Evolutionary conservation across 371 early-diverging fungal species (phyloP).

Genomic region (Batkoa obscura): DNA sequence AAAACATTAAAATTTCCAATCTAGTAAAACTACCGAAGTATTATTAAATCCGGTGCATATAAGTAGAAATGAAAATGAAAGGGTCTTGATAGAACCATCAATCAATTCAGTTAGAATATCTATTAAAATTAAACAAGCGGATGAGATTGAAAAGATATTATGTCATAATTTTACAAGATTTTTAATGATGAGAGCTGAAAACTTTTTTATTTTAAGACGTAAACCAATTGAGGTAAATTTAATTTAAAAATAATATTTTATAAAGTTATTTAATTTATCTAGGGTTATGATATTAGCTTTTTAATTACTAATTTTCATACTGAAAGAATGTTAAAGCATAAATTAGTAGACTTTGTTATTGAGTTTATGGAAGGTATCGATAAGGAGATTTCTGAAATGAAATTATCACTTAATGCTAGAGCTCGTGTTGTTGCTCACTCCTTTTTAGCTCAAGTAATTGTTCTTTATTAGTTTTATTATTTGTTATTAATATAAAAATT

Average conservation of each 20-base stretch:
- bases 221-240: constrained; percentile 62
- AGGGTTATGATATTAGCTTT: constrained; percentile 92
- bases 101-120: constrained; percentile 87
- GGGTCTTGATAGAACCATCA: constrained; percentile 78
- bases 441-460: constrained; percentile 30
- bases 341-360: constrained; percentile 92
- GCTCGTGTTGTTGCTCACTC: constrained; percentile 88
- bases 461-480: background rate
- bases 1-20: background rate
- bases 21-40: constrained; percentile 56
- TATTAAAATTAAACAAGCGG: constrained; percentile 94
- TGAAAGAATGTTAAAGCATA: constrained; percentile 93
- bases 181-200: constrained; percentile 91
- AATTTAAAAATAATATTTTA: background rate
- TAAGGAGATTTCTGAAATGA: constrained; percentile 97
- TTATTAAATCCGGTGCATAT: constrained; percentile 77
- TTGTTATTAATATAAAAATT: background rate
- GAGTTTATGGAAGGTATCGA: constrained; percentile 98
- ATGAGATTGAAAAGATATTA: constrained; percentile 88
- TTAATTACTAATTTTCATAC: constrained; percentile 89
- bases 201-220: constrained; percentile 82
- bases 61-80: constrained; percentile 87
- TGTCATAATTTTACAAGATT: constrained; percentile 93
- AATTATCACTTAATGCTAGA: constrained; percentile 81
- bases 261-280: background rate